These are phyloP conservation scores for Pistacia integerrima DNA, from an alignment of 345 rosid genomes.

Conservation along the genomic window DNA sequence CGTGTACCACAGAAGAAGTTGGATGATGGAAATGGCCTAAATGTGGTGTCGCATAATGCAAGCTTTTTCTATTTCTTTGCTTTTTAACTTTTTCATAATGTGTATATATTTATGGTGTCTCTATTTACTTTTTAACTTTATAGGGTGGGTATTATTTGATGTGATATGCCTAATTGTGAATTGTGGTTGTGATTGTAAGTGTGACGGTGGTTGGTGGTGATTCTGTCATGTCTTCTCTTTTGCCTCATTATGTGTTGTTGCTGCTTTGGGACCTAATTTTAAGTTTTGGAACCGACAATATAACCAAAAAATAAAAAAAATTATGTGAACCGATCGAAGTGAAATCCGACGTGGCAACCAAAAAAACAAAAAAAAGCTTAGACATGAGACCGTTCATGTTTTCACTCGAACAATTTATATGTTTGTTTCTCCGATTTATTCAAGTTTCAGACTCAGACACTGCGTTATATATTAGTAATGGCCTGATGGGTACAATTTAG, in stretches of 20 bases:
- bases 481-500: no score
- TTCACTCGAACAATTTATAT: no score
- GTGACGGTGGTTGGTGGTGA: neutral
- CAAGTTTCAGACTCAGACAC: no score
- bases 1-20: neutral
- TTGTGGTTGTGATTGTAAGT: neutral
- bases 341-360: no score
- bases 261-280: no score
- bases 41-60: neutral
- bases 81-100: neutral
- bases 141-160: neutral
- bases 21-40: slow-evolving; percentile 3
- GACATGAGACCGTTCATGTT: no score
- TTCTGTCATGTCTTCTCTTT: neutral
- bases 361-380: no score
- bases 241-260: neutral
- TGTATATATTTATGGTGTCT: neutral
- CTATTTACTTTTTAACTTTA: neutral
- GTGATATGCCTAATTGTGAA: neutral
- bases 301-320: no score
- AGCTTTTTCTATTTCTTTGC: neutral
- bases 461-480: no score
- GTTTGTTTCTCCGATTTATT: no score
- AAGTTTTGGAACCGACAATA: no score
- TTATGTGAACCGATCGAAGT: no score